A percentile compares a stretch with the other conserved stretches of the same genome.
phyloP scores from a whole-genome alignment of 441 rosid species.

The Viola pubescens region DNA sequence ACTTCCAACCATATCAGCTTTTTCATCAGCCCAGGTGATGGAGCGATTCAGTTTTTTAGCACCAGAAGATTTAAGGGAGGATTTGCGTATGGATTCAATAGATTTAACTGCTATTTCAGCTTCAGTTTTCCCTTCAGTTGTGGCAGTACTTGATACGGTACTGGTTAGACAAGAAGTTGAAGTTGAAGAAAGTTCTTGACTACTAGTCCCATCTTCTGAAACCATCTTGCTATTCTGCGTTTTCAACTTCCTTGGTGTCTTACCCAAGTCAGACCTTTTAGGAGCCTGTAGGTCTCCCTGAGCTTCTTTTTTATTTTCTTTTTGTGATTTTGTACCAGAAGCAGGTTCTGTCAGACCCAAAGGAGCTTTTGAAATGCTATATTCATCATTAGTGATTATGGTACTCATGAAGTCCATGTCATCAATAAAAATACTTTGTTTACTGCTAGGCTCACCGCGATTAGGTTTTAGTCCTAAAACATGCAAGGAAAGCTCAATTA shows the following conservation, averaged over 20 bases:
- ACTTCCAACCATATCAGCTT: constrained; percentile 26
- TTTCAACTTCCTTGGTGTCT: constrained; percentile 23
- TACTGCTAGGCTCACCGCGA: constrained; percentile 22
- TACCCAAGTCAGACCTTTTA: constrained; percentile 19
- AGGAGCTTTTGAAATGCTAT: constrained; percentile 47
- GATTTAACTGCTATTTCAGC: constrained; percentile 25
- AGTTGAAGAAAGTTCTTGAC: constrained; percentile 26
- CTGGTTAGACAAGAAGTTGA: constrained; percentile 22
- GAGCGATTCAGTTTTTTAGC: constrained; percentile 41
- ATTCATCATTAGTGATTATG: constrained; percentile 51
- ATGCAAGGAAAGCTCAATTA: constrained; percentile 11
- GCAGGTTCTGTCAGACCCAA: constrained; percentile 23
- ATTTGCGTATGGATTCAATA: constrained; percentile 36
- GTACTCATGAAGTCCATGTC: constrained; percentile 61
- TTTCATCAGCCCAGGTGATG: constrained; percentile 77
- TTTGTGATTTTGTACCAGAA: constrained; percentile 22
- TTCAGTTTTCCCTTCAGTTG: constrained; percentile 21
- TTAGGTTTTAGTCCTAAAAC: constrained; percentile 41
- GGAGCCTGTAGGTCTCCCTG: constrained; percentile 19
- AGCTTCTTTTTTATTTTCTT: constrained; percentile 25
- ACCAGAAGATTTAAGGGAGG: constrained; percentile 60
- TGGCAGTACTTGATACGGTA: constrained; percentile 14
- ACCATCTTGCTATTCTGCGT: constrained; percentile 19
- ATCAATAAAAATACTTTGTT: constrained; percentile 28
- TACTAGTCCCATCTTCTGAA: constrained; percentile 17